These are phyloP conservation scores for Plasmodium vivax DNA, from an alignment of 169 alveolate genomes.

Conservation along the genomic window DNA sequence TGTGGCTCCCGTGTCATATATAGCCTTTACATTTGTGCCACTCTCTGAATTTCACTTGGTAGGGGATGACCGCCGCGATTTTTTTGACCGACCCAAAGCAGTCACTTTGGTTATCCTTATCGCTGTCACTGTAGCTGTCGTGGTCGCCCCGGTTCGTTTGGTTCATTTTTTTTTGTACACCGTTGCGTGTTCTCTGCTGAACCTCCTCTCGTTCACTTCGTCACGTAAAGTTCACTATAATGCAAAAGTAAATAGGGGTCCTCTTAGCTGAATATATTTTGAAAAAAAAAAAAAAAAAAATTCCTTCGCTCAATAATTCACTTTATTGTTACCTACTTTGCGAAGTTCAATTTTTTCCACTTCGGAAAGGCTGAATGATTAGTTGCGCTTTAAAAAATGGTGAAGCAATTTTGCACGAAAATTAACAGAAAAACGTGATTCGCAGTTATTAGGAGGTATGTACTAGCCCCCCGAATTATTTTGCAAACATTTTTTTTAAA, in stretches of 20 bases:
- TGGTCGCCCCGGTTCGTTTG: neutral
- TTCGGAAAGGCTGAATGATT: neutral
- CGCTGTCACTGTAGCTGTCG: neutral
- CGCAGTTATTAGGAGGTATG: neutral
- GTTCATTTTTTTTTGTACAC: neutral
- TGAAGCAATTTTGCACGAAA: neutral
- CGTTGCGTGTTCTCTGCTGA: neutral
- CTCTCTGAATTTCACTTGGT: neutral
- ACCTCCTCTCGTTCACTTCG: neutral
- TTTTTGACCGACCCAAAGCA: neutral
- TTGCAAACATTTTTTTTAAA: neutral
- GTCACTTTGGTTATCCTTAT: neutral
- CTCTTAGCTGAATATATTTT: neutral
- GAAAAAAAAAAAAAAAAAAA: neutral
- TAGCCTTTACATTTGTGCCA: neutral
- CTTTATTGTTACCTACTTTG: neutral
- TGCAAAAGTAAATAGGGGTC: neutral
- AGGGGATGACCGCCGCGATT: neutral
- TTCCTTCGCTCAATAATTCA: neutral
- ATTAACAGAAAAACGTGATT: neutral
- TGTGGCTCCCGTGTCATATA: neutral
- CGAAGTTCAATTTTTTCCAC: neutral
- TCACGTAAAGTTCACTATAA: neutral
- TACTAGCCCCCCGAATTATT: neutral
- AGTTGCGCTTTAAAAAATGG: neutral